Base-by-base conservation (phyloP, 768 basidiomycete genomes). In the Leccinum arenicola region DNA sequence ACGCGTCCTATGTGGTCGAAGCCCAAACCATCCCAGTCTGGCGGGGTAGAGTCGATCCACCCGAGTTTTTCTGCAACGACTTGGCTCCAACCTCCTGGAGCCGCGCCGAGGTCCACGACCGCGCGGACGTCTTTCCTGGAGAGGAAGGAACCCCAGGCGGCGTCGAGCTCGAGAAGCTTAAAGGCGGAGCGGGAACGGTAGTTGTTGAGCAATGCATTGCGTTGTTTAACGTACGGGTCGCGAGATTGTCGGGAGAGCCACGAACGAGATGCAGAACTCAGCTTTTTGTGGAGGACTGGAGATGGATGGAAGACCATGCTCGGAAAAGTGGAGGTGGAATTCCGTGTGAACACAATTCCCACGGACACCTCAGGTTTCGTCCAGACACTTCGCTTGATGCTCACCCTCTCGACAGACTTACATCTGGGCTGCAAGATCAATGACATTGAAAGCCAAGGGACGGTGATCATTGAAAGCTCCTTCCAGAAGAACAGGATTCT, bases 21-120 rank as follows among this genome's bases (percentile, higher is more conserved):
- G 40, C 31, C 56, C 1, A 33, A 33, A 55, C 17, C 52, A 45
- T 45, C 56, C 19, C 45, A 29, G 45, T 59, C 55, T 47, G 57
- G 33, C 23, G 53, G 29, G 35, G 59, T 51, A 9, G 27, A 40
- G 27, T 66, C 59, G 33, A 63, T 64, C 79, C 82, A 84, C 3
- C 86, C 85, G n/a, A 91, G 69, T 57, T 83, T 81, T 33, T 77
- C 78, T 0, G 84, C 81, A 14, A 84, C 86, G 11, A 94, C 94
- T 68, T 97, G 95, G 52, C 88, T 89, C 95, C 96, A 98, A 0
- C 93, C 93, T 0, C 95, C 95, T 0, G 95, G 96, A 0, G 94
- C 92, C 0, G 91, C 91, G 15, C 96, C 95, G 21, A 97, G 82
- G 73, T 97, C 95, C 1, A 95, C 84, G 0, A 96, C 84, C 17